phyloP scores from a whole-genome alignment of 495 filamentous ascomycete genomes.

The Penicillium fimorum region DNA sequence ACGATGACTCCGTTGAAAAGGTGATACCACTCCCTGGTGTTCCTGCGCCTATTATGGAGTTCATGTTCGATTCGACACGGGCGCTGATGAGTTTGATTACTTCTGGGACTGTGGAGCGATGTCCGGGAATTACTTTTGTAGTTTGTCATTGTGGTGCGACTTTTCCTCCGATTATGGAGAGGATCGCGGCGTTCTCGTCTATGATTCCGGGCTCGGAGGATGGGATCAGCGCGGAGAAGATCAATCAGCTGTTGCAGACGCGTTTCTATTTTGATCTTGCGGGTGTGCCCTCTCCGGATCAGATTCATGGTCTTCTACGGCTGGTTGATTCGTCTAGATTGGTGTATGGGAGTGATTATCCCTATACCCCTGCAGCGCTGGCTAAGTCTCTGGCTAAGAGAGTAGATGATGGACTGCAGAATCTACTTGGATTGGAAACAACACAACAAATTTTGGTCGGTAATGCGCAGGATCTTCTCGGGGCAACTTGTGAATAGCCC shows the following conservation, averaged over 20 bases:
- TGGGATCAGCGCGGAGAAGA: conserved; percentile 14
- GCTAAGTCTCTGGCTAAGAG: conserved; percentile 9
- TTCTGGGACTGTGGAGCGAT: conserved; percentile 43
- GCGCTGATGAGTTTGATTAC: conserved; percentile 49
- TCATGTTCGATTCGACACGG: conserved; percentile 55
- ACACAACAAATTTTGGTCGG: conserved; percentile 4
- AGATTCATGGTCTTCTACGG: conserved; percentile 36
- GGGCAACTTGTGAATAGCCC: neutral
- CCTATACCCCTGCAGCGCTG: conserved; percentile 27
- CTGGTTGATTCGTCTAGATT: conserved; percentile 30
- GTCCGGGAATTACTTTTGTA: conserved; percentile 45
- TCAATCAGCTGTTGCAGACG: conserved; percentile 29
- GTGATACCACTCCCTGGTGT: conserved; percentile 32
- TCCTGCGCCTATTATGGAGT: conserved; percentile 53
- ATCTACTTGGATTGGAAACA: conserved; percentile 9
- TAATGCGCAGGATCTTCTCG: conserved; percentile 17
- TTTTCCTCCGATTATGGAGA: conserved; percentile 44
- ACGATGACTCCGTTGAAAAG: conserved; percentile 5
- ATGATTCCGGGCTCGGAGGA: conserved; percentile 10
- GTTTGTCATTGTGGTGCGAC: conserved; percentile 51
- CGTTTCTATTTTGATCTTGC: conserved; percentile 54
- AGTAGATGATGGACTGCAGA: conserved; percentile 14
- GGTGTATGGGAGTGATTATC: conserved; percentile 50
- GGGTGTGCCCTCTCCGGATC: conserved; percentile 48
- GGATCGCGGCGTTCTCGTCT: conserved; percentile 38